These are phyloP conservation scores for Solanum hybrid DNA, from an alignment of 305 asterid genomes.

Conservation along the genomic window DNA sequence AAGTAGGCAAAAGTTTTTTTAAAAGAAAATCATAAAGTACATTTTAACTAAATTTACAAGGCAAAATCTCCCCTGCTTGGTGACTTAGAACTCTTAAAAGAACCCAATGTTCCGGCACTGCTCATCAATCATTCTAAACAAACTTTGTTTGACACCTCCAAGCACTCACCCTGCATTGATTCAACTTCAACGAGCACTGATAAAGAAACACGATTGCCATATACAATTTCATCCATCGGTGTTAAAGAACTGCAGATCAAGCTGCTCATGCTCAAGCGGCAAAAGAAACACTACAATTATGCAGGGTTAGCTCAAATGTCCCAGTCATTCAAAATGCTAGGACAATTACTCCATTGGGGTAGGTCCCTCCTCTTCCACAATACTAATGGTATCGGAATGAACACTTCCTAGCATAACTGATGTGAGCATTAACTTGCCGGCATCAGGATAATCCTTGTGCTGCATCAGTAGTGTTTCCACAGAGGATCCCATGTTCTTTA, in stretches of 20 bases:
- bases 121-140: neutral
- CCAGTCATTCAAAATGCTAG: neutral
- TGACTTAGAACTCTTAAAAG: neutral
- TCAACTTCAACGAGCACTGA: neutral
- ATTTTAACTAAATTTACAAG: neutral
- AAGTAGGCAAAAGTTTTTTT: neutral
- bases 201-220: neutral
- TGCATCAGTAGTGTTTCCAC: conserved; percentile 69
- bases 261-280: neutral
- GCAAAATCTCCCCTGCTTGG: neutral
- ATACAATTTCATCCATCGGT: neutral
- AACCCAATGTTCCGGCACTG: neutral
- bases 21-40: neutral
- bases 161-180: neutral
- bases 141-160: neutral
- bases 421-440: conserved; percentile 77
- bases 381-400: conserved; percentile 3
- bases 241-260: neutral
- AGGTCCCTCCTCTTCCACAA: conserved; percentile 19
- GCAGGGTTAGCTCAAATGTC: neutral
- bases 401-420: conserved; percentile 60
- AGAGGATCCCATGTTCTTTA: conserved; percentile 34
- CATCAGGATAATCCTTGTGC: conserved; percentile 79
- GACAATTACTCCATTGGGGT: conserved; percentile 29
- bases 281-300: neutral